Percentiles rank a stretch among this genome's conserved stretches.
Conservation (phyloP, 2,329 filamentous ascomycete genomes). For the Biscogniauxia sp. region DNA sequence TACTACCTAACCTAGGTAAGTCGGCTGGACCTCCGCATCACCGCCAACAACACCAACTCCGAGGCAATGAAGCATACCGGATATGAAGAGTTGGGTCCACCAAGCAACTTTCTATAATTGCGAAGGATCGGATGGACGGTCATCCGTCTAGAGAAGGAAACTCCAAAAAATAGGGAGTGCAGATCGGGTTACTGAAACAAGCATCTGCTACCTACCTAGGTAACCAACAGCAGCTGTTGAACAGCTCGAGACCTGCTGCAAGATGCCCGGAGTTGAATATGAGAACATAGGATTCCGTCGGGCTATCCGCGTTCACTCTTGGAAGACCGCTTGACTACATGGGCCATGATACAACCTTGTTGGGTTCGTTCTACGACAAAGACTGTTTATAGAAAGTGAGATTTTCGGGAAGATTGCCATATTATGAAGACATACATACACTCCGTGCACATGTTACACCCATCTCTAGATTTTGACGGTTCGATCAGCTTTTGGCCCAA, state of each 20-base stretch:
- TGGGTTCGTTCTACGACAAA: not conserved
- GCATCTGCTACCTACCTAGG: not conserved
- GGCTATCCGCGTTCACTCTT: not conserved
- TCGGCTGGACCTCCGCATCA: too few species aligned
- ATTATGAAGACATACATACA: too few species aligned
- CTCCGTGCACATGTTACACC: too few species aligned
- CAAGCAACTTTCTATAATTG: not conserved
- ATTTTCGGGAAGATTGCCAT: too few species aligned
- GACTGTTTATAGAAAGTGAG: too few species aligned
- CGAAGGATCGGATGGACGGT: not conserved
- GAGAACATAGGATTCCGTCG: not conserved
- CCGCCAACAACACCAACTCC: too few species aligned
- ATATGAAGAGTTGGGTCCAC: too few species aligned
- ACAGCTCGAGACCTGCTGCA: not conserved
- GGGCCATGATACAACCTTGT: not conserved
- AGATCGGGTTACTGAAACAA: not conserved
- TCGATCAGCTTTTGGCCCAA: too few species aligned
- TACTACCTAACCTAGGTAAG: too few species aligned
- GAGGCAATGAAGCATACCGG: too few species aligned
- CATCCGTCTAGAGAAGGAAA: not conserved
- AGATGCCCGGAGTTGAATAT: not conserved
- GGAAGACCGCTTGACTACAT: not conserved
- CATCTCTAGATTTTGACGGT: too few species aligned
- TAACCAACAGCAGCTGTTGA: too few species aligned
- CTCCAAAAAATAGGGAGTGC: not conserved